phyloP scores from a whole-genome alignment of 2,329 filamentous ascomycete species.

The Aspergillus phoenicis region DNA sequence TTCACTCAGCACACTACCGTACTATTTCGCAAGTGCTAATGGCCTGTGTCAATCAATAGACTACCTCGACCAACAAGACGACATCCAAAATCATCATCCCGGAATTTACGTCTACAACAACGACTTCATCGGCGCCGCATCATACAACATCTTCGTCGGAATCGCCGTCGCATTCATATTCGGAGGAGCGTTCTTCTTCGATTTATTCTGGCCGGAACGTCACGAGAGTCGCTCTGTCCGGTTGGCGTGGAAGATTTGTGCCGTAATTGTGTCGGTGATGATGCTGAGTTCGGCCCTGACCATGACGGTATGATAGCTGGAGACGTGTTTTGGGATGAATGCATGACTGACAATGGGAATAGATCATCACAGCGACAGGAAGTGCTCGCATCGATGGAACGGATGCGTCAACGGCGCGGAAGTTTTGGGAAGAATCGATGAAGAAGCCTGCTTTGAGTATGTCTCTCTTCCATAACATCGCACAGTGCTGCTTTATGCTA shows the following conservation, averaged over 20 bases:
- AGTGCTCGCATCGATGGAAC: conserved; percentile 52
- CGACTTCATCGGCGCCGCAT: conserved; percentile 57
- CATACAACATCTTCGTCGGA: conserved; percentile 62
- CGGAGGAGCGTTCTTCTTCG: conserved; percentile 63
- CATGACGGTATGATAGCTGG: conserved; percentile 45
- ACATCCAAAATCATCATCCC: conserved; percentile 45
- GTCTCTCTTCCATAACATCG: not conserved
- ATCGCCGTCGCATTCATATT: conserved; percentile 61
- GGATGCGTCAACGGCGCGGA: conserved; percentile 29
- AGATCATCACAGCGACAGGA: conserved; percentile 52
- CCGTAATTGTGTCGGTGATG: conserved; percentile 52
- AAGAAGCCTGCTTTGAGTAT: conserved; percentile 38
- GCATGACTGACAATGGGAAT: not conserved
- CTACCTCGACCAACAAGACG: conserved; percentile 58
- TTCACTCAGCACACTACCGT: not conserved
- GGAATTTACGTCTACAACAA: conserved; percentile 55
- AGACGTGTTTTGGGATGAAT: not conserved
- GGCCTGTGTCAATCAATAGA: conserved; percentile 36
- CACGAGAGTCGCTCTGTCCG: conserved; percentile 53
- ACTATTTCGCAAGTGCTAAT: not conserved
- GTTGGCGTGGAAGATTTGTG: conserved; percentile 58
- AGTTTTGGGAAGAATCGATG: conserved; percentile 31
- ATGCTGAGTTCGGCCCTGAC: conserved; percentile 50
- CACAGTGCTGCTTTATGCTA: not conserved
- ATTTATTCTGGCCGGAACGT: conserved; percentile 63